A percentile compares a stretch with the other conserved stretches of the same genome.
Conservation (phyloP, 371 early-diverging fungal genomes). For the Apophysomyces elegans region DNA sequence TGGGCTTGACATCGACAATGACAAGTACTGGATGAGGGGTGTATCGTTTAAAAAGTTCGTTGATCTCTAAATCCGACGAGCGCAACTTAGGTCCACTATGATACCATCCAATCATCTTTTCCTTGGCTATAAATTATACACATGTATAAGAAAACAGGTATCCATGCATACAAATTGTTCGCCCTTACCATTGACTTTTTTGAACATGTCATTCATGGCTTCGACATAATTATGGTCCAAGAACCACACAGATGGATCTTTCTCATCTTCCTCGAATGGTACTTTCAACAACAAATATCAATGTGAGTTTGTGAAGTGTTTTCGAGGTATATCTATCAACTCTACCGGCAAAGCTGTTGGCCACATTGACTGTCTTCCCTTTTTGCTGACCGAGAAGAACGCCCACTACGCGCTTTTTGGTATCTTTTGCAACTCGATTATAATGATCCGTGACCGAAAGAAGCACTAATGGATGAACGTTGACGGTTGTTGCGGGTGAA, state of each 20-base stretch:
- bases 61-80: constrained; percentile 98
- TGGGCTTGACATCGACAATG: constrained; percentile 94
- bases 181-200: constrained; percentile 95
- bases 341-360: constrained; percentile 98
- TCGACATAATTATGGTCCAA: constrained; percentile 99
- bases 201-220: constrained; percentile 99
- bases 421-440: constrained; percentile 94
- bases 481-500: constrained; percentile 62
- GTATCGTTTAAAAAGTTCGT: constrained; percentile 96
- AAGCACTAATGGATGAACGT: constrained; percentile 98
- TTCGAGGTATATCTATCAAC: background rate
- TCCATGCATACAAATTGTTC: background rate
- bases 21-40: constrained; percentile 95
- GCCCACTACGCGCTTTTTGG: constrained; percentile 98
- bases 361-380: constrained; percentile 92
- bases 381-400: constrained; percentile 97
- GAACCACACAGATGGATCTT: constrained; percentile 98
- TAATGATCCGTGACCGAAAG: constrained; percentile 99
- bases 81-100: constrained; percentile 99
- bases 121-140: constrained; percentile 74
- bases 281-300: constrained; percentile 58
- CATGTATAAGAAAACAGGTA: background rate
- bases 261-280: constrained; percentile 99
- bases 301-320: background rate
- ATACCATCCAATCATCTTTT: constrained; percentile 99